Evolutionary conservation across 1,284 basidiomycete species (phyloP).

Genomic region (Ustilago nuda): DNA sequence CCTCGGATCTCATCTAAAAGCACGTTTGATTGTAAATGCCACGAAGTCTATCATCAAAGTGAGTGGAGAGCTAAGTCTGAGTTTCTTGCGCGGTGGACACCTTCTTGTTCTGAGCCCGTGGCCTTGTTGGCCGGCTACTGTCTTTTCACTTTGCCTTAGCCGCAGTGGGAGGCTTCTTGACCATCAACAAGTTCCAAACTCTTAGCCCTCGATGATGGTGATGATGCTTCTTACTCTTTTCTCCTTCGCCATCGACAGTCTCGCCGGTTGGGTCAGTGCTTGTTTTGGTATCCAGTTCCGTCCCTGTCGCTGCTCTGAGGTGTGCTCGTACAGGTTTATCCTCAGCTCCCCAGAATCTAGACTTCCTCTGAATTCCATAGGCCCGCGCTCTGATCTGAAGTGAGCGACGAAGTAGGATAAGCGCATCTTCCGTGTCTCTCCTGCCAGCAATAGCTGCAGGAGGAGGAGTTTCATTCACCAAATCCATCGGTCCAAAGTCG

Average conservation of each 20-base stretch:
- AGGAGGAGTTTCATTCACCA: conserved; percentile 56
- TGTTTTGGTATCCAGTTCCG: conserved; percentile 7
- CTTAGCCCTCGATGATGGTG: conserved; percentile 35
- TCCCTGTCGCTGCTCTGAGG: conserved; percentile 9
- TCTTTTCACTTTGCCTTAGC: conserved; percentile 5
- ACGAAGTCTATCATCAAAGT: neutral
- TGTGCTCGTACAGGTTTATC: conserved; percentile 27
- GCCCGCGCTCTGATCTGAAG: conserved; percentile 40
- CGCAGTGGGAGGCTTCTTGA: conserved; percentile 17
- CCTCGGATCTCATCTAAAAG: neutral
- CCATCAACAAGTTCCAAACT: conserved; percentile 43
- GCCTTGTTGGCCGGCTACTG: neutral
- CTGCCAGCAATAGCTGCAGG: conserved; percentile 59
- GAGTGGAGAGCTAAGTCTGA: neutral
- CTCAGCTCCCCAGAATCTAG: conserved; percentile 38
- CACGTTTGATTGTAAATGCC: neutral
- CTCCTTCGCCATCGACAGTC: conserved; percentile 7
- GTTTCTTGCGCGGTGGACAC: neutral
- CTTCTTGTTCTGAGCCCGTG: neutral
- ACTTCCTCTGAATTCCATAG: conserved; percentile 32
- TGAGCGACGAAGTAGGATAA: conserved; percentile 28
- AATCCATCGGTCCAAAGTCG: conserved; percentile 47
- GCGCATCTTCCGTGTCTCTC: conserved; percentile 49
- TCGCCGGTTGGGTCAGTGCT: conserved; percentile 19
- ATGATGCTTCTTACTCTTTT: conserved; percentile 4